Conservation (phyloP, 1,284 basidiomycete genomes). For the Inonotus hispidus region DNA sequence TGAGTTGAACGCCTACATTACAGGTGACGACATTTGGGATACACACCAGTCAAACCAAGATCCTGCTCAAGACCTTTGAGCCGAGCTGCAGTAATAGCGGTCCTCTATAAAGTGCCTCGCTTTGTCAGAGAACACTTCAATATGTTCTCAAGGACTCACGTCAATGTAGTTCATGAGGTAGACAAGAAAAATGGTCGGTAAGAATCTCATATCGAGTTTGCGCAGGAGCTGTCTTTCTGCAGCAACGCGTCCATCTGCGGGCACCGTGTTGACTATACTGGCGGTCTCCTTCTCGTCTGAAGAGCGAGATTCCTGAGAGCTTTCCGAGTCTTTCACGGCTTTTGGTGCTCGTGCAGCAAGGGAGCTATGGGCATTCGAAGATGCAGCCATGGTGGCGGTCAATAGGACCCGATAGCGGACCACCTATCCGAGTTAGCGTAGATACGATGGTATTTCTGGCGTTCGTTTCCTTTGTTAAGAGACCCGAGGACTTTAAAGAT, state of each 20-base stretch:
- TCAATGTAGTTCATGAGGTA: constrained; percentile 69
- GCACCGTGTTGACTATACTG: not conserved
- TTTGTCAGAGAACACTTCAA: not conserved
- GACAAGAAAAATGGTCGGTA: constrained; percentile 56
- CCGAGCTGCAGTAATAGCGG: constrained; percentile 52
- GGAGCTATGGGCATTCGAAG: not conserved
- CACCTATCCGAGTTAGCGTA: not conserved
- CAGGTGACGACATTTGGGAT: not conserved
- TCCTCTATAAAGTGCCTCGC: constrained; percentile 37
- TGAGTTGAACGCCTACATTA: not conserved
- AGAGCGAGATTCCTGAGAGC: not conserved
- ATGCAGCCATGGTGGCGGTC: not conserved
- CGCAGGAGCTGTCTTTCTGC: constrained; percentile 42
- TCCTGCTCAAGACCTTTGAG: constrained; percentile 58
- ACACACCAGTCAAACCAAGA: constrained; percentile 45
- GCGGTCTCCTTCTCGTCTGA: not conserved
- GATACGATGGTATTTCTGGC: not conserved
- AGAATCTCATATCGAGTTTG: constrained; percentile 50
- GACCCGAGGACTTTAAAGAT: not conserved
- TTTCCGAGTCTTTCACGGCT: not conserved
- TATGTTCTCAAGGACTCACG: constrained; percentile 30
- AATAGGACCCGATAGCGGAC: not conserved
- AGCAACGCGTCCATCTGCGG: not conserved
- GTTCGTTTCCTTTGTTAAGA: not conserved
- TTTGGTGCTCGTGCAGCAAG: not conserved